Evolutionary conservation across 1,284 basidiomycete genomes (phyloP), one percentile per base, ranked within the genome.

Genomic region (Irpex rosettiformis): DNA sequence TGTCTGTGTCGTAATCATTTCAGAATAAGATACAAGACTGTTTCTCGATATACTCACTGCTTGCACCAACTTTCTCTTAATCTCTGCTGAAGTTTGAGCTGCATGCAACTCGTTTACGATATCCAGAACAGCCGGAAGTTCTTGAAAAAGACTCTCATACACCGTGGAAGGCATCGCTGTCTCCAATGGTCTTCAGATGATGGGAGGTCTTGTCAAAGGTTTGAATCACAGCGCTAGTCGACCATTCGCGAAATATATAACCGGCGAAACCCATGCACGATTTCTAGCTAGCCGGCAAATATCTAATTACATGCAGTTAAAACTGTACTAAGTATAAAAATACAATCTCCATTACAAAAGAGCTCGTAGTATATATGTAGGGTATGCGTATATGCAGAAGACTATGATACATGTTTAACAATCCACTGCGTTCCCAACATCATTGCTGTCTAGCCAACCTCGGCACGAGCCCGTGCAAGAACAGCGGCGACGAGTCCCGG

Each of bases 401-500:
- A 37, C 33, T 7, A 37, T 37, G 16, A 45, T 45, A 18, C 43
- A 45, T 3, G 21, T 3, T 8, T 18, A 22, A 45, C 2, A 18
- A 18, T 45, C 16, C 43, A 45, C 43, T 18, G 18, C 3, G 6
- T 5, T 37, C 33, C 16, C 33, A 2, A 4, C 43, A 7, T 13
- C 4, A 4, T 43, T 8, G 18, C 16, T 16, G 5, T 49, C 8
- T 29, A 47, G 57, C 53, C 62, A 2, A 58, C 57, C 5, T 63
- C 66, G 10, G 64, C 64, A 55, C 79, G 68, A 30, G 76, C 75
- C 45, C 77, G 69, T 21, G 81, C 76, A 22, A 93, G 70, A 5
- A 92, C 77, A 18, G 86, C 84, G 22, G 81, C 83, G 33, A 93
- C 76, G 18, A 93, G 73, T 1, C 89, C 88, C 30, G 86, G 80